Evolutionary conservation across 2,329 filamentous ascomycete species (phyloP), one percentile per base, ranked within the genome.

Genomic region (Tricladium varicosporioides): DNA sequence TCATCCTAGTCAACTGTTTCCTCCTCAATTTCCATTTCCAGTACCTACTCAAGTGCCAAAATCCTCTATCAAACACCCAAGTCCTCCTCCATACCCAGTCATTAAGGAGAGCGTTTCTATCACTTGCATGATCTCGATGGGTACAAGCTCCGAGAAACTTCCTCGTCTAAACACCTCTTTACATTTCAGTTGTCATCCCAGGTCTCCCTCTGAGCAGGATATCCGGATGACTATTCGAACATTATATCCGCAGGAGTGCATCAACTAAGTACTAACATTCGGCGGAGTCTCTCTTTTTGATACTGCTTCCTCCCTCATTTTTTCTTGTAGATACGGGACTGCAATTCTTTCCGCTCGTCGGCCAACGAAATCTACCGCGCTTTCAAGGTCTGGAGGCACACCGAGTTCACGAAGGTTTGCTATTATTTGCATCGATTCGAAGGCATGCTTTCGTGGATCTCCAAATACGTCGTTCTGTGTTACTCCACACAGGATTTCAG

Each of bases 351-450:
- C 18, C 5, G 50, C 50, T 13, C 50, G 15, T 19, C 14, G 15
- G 2, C 40, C 50, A 2, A 52, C 50, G 15, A 52, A 45, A n/a
- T 32, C 18, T 7, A 52, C 50, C 19, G 50, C 50, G 40, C 50
- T 52, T 36, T 52, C 40, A 5, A 52, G 50, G 32, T 52, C 50
- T 13, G 50, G 40, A 45, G 50, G 50, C 5, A 52, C 40, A 8
- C 50, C 50, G 14, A 44, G 32, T 14, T 44, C 40, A 19, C 50
- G 40, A 19, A 52, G 50, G 16, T 32, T 52, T 9, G 36, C 40
- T 2, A 52, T 16, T 13, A 52, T 52, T 32, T 52, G 50, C 50
- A 52, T 52, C n/a, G 31, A 27, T 16, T 52, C 40, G 40, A 52
- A 52, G n/a, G 50, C 50, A 32, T 52, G 40, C 10, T 40, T 19